Evolutionary conservation across 805 yeast genomes (phyloP).

Genomic region (Blastobotrys mokoenaii): DNA sequence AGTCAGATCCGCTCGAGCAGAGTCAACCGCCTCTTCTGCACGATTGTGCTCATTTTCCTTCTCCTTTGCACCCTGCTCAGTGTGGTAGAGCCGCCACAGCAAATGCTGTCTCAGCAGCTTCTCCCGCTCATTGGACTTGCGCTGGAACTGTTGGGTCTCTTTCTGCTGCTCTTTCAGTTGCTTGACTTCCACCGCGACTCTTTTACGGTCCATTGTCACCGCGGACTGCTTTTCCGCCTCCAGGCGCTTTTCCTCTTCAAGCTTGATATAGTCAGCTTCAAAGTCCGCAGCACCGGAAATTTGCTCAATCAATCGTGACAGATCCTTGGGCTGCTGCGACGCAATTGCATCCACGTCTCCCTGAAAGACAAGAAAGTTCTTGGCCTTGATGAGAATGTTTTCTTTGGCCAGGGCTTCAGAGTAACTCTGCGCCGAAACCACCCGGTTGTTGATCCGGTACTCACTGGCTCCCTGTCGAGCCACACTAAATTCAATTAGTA

Average conservation of each 20-base stretch:
- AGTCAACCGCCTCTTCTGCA: constrained; percentile 15
- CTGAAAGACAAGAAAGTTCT: constrained; percentile 89
- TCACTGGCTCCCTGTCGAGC: constrained; percentile 52
- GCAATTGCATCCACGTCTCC: constrained; percentile 96
- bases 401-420: constrained; percentile 58
- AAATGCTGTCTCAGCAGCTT: constrained; percentile 37
- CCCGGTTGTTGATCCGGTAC: constrained; percentile 54
- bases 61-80: constrained; percentile 33
- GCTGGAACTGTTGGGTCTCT: constrained; percentile 62
- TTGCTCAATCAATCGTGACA: constrained; percentile 67
- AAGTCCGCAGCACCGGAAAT: constrained; percentile 74
- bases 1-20: constrained; percentile 4
- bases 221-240: constrained; percentile 59
- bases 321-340: constrained; percentile 68
- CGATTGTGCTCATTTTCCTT: constrained; percentile 17
- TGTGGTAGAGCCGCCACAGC: constrained; percentile 57
- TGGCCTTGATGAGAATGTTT: constrained; percentile 78
- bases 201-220: constrained; percentile 56
- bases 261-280: constrained; percentile 54
- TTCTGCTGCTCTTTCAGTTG: constrained; percentile 68
- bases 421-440: constrained; percentile 59
- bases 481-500: constrained; percentile 7
- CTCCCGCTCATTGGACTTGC: constrained; percentile 28
- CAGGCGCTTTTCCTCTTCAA: constrained; percentile 44
- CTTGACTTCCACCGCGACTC: constrained; percentile 65